These are phyloP conservation scores for Corymbia citriodora DNA, from an alignment of 441 rosid genomes.

Conservation along the genomic window DNA sequence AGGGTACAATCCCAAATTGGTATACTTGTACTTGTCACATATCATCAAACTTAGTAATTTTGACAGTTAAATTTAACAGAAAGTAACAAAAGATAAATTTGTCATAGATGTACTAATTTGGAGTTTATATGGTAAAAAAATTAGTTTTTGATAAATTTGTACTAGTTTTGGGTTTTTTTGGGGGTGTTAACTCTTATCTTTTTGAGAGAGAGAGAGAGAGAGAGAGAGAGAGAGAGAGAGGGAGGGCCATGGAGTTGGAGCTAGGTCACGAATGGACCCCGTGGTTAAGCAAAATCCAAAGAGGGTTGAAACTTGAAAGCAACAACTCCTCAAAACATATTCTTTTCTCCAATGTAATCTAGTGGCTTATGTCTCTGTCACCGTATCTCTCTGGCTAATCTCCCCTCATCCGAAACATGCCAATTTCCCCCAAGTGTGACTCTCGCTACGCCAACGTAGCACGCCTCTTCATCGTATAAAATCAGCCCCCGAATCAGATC, in stretches of 20 bases:
- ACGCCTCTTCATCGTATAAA: conserved; percentile 1
- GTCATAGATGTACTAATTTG: too few species aligned
- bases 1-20: too few species aligned
- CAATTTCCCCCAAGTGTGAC: conserved; percentile 6
- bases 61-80: background rate
- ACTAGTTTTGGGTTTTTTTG: too few species aligned
- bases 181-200: background rate
- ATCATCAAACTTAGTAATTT: too few species aligned
- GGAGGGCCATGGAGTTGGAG: background rate
- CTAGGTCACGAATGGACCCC: background rate
- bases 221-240: background rate
- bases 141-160: too few species aligned
- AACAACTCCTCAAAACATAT: background rate
- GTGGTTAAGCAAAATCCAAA: background rate
- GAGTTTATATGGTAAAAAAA: too few species aligned
- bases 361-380: background rate
- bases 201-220: background rate
- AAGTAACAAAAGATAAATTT: fast-evolving
- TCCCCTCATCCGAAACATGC: background rate
- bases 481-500: background rate
- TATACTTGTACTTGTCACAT: fast-evolving
- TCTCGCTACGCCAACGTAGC: conserved; percentile 29
- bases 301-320: background rate
- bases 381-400: background rate
- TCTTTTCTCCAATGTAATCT: background rate